These are phyloP conservation scores for Setaria viridis DNA, from an alignment of 202 grass and related monocot genomes.

Conservation along the genomic window DNA sequence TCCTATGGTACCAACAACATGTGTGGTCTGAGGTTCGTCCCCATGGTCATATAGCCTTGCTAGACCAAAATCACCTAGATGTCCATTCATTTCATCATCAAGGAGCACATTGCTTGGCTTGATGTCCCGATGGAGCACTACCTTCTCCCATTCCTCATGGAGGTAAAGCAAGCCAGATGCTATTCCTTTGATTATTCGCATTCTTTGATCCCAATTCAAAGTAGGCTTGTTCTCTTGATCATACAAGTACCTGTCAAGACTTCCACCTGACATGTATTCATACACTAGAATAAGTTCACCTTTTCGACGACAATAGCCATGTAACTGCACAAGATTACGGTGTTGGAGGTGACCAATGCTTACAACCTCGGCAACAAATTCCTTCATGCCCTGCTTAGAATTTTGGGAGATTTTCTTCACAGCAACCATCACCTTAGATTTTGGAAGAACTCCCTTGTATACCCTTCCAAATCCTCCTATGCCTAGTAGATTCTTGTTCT, in stretches of 20 bases:
- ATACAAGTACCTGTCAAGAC: slow-evolving; percentile 31
- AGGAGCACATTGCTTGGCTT: slow-evolving; percentile 51
- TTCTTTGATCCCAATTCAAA: slow-evolving; percentile 41
- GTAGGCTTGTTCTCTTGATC: neutral
- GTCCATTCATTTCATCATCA: slow-evolving; percentile 26
- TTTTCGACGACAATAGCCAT: neutral
- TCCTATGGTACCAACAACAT: slow-evolving; percentile 20
- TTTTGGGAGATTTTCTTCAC: slow-evolving; percentile 15
- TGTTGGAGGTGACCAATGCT: slow-evolving; percentile 23
- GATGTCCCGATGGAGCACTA: slow-evolving; percentile 53
- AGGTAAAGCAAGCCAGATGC: slow-evolving; percentile 45
- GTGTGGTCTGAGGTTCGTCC: neutral
- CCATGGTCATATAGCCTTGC: slow-evolving; percentile 29
- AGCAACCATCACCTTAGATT: neutral
- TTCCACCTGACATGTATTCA: slow-evolving; percentile 17
- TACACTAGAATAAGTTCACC: slow-evolving; percentile 37
- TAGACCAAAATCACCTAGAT: slow-evolving; percentile 25
- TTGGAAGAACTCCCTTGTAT: neutral
- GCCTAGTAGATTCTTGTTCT: neutral
- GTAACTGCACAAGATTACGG: slow-evolving; percentile 5
- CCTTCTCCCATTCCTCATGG: slow-evolving; percentile 47
- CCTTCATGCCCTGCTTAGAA: slow-evolving; percentile 29
- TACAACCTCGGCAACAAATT: slow-evolving; percentile 19
- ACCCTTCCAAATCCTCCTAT: neutral
- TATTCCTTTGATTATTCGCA: slow-evolving; percentile 32